Evolutionary conservation across 495 filamentous ascomycete genomes (phyloP), one percentile per base, ranked within the genome.

Genomic region (Podospora sp.): DNA sequence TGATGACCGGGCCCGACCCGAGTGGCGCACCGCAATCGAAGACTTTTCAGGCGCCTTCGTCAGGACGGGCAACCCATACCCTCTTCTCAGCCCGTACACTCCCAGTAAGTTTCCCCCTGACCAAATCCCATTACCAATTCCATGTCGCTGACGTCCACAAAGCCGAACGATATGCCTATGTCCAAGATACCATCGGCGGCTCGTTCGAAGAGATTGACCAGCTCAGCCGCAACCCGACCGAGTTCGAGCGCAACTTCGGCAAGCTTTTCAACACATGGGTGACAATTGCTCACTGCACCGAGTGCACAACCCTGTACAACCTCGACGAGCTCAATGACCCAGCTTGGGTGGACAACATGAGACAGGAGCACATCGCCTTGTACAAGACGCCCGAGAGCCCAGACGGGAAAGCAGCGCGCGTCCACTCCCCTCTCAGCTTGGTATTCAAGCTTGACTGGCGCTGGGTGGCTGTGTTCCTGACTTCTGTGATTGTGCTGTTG

Each of bases 401-500:
- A 16, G 59, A 46, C 36, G 59, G 33, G 0, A 25, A 49, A 7
- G 59, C 59, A 4, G 18, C 1, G 29, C 59, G 36, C 35, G 35
- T 22, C 35, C 20, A 46, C 21, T 62, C 59, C n/a, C 33, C 59
- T 3, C 14, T 29, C 5, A 20, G 16, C 16, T 21, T 50, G n/a
- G 21, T 49, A 2, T 62, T 49, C 36, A 50, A 62, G 36, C 36
- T 62, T 7, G 59, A 62, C 59, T 62, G 59, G 59, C 59, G 59
- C 33, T 62, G 59, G 59, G 59, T 62, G 16, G 29, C 33, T 6
- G 33, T 62, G 33, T 62, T 62, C 18, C 59, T 62, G 4, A 49
- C 59, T 4, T 62, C 20, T 9, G 59, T 62, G 21, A 62, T 62
- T 18, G 21, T 62, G 18, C 59, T 62, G 16, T 18, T 62, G n/a